These are phyloP conservation scores for Edaphochlamys debaryana DNA, from an alignment of 139 green algal species.

Conservation along the genomic window DNA sequence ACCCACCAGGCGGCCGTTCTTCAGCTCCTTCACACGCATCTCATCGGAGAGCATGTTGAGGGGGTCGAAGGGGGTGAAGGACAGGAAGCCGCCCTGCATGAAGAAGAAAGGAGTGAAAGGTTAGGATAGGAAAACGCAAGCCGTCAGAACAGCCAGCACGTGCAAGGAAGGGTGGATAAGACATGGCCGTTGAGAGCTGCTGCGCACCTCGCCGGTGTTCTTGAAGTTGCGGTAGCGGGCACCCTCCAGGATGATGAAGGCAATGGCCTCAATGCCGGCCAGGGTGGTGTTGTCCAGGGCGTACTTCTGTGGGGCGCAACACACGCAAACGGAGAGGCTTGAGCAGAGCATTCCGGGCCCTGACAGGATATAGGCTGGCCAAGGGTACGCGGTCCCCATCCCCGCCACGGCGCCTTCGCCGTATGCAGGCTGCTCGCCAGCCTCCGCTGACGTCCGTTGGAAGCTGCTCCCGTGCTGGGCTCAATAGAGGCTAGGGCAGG, in stretches of 20 bases:
- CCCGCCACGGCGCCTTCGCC: too few relatives aligned
- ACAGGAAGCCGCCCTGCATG: conserved; percentile 48
- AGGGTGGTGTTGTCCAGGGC: conserved; percentile 70
- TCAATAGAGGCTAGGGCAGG: too few relatives aligned
- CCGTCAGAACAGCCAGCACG: background rate
- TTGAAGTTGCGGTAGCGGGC: conserved; percentile 91
- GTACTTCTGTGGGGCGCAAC: conserved; percentile 57
- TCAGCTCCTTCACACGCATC: conserved; percentile 84
- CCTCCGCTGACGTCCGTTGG: too few relatives aligned
- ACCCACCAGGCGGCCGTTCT: conserved; percentile 80
- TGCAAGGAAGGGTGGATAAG: background rate
- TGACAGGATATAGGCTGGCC: background rate
- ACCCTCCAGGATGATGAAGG: conserved; percentile 88
- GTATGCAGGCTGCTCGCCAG: too few relatives aligned
- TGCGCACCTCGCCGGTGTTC: conserved; percentile 71
- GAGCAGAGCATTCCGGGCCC: background rate
- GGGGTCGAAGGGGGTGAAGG: conserved; percentile 80
- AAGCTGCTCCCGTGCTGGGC: too few relatives aligned
- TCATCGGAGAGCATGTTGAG: conserved; percentile 68
- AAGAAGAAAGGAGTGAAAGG: background rate
- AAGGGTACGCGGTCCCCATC: too few relatives aligned
- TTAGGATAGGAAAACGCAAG: background rate
- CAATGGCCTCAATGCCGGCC: conserved; percentile 75
- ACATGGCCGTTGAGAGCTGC: background rate
- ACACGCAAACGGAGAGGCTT: background rate